A percentile compares a stretch with the other conserved stretches of the same genome.
Conservation (phyloP, 805 yeast genomes). For the Metschnikowia gelsemii region DNA sequence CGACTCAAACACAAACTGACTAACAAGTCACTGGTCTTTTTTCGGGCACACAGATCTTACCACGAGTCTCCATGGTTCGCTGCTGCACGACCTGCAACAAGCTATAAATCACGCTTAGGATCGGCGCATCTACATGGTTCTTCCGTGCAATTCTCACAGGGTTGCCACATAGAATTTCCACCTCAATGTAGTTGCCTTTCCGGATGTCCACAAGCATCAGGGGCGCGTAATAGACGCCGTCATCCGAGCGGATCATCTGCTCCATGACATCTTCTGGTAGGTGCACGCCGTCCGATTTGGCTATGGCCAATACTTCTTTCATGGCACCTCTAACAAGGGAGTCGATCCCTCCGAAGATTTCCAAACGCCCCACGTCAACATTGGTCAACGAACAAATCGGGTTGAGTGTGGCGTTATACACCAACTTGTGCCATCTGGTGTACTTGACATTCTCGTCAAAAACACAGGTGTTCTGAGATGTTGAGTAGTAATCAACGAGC, state of each 20-base stretch:
- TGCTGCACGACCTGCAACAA: constrained; percentile 25
- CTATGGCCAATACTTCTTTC: constrained; percentile 25
- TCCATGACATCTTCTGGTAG: constrained; percentile 23
- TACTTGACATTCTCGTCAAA: constrained; percentile 47
- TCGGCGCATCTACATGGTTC: constrained; percentile 33
- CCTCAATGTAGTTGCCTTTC: constrained; percentile 38
- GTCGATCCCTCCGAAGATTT: constrained; percentile 23
- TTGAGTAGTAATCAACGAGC: constrained; percentile 47
- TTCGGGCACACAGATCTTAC: constrained; percentile 24
- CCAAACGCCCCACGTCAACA: constrained; percentile 55
- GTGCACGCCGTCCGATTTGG: constrained; percentile 27
- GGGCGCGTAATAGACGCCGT: constrained; percentile 40
- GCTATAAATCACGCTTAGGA: constrained; percentile 24
- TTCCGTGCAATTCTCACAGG: constrained; percentile 39
- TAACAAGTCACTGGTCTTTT: constrained; percentile 18
- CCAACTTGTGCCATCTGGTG: constrained; percentile 64
- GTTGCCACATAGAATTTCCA: constrained; percentile 42
- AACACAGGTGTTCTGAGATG: constrained; percentile 40
- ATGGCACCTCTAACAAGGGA: constrained; percentile 21
- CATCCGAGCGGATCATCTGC: constrained; percentile 24
- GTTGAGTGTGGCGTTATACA: constrained; percentile 69
- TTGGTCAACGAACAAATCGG: constrained; percentile 59
- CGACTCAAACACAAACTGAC: too few relatives aligned
- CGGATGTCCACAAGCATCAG: constrained; percentile 42
- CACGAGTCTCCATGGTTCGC: constrained; percentile 22